A percentile compares a stretch with the other conserved stretches of the same genome.
Conservation (phyloP, 306 rosid species). For the Prinsepia uniflora region DNA sequence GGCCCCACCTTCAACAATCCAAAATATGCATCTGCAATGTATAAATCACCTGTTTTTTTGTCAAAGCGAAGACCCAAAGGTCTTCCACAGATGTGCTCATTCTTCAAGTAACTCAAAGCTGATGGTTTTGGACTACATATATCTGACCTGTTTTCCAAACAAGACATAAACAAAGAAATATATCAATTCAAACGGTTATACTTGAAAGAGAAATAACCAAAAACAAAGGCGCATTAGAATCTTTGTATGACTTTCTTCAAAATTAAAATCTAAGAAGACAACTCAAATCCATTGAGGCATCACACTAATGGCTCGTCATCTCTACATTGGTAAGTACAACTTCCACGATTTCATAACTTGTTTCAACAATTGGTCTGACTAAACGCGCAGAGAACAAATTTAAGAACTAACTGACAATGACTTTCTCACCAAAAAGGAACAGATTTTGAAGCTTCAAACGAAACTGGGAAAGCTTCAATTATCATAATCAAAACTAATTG, state of each 20-base stretch:
- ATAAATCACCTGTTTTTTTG: conserved; percentile 87
- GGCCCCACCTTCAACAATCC: conserved; percentile 88
- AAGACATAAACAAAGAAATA: conserved; percentile 6
- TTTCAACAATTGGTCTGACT: neutral
- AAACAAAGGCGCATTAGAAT: neutral
- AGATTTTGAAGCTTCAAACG: neutral
- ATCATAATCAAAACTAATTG: neutral
- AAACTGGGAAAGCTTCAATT: neutral
- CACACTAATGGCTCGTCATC: neutral
- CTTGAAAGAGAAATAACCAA: conserved; percentile 2
- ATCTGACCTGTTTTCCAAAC: conserved; percentile 52
- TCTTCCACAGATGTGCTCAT: conserved; percentile 93
- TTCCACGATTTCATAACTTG: neutral
- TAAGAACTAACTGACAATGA: neutral
- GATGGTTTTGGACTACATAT: conserved; percentile 65
- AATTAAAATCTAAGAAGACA: neutral
- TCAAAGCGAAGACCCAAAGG: conserved; percentile 89
- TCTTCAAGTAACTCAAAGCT: conserved; percentile 61
- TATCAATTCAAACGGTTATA: conserved; percentile 4
- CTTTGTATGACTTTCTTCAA: neutral
- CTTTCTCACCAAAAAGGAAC: neutral
- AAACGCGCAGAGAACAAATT: too few relatives aligned
- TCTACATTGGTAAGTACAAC: neutral
- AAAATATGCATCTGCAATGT: conserved; percentile 88
- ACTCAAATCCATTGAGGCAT: neutral